These are phyloP conservation scores for Kodamaea lidongshanica DNA, from an alignment of 805 yeast genomes.

Conservation along the genomic window DNA sequence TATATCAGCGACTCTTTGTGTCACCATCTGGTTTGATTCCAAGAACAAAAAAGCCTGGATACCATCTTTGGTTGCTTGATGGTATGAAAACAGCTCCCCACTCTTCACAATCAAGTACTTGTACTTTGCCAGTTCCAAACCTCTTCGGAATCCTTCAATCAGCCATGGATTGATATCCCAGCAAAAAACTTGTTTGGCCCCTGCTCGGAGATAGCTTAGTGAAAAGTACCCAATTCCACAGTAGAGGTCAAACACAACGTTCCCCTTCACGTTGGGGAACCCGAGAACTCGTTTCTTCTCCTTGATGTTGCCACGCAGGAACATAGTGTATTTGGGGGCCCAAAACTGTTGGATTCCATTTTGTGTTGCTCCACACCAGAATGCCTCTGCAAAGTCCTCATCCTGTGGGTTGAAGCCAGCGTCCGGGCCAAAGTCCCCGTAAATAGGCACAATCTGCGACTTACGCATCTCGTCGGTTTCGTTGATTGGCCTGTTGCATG, in stretches of 20 bases:
- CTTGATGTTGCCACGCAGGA: constrained; percentile 78
- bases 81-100: constrained; percentile 24
- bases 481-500: constrained; percentile 63
- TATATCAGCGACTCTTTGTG: constrained; percentile 29
- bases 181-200: constrained; percentile 52
- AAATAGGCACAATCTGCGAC: constrained; percentile 57
- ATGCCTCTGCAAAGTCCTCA: constrained; percentile 45
- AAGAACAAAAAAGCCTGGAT: constrained; percentile 46
- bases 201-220: constrained; percentile 52
- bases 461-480: constrained; percentile 52
- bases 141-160: constrained; percentile 59
- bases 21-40: constrained; percentile 58
- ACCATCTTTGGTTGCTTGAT: constrained; percentile 15
- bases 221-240: constrained; percentile 86
- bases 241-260: constrained; percentile 61
- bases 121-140: constrained; percentile 43
- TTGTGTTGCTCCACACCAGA: constrained; percentile 69
- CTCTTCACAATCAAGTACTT: constrained; percentile 24
- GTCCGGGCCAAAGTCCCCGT: constrained; percentile 60
- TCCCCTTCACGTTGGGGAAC: constrained; percentile 30
- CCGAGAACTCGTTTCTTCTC: constrained; percentile 65
- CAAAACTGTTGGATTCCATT: constrained; percentile 73
- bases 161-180: constrained; percentile 90
- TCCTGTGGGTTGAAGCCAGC: no score
- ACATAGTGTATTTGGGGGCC: constrained; percentile 86